Evolutionary conservation across 192 early-diverging fungal species (phyloP).

Genomic region (Podila clonocystis): DNA sequence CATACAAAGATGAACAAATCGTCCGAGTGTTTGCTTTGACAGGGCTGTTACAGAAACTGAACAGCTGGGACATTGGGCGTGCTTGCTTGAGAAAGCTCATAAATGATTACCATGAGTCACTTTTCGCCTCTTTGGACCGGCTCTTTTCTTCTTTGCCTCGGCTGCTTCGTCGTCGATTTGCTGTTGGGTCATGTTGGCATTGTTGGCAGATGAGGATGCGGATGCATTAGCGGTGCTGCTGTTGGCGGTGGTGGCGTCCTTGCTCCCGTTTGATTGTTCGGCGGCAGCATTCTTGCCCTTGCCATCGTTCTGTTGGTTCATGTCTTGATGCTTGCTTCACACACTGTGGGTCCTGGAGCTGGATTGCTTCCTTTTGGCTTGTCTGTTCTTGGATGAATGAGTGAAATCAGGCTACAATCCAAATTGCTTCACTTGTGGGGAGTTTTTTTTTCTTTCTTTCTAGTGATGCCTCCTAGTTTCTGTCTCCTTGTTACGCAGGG

Average conservation of each 20-base stretch:
- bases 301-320: constrained; percentile 3
- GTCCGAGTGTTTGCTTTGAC: too few relatives aligned
- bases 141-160: constrained; percentile 67
- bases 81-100: neutral
- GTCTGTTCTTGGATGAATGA: too few relatives aligned
- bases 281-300: neutral
- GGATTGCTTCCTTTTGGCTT: neutral
- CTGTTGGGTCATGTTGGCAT: constrained; percentile 15
- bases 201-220: neutral
- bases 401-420: too few relatives aligned
- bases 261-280: neutral
- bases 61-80: neutral
- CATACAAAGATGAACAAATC: too few relatives aligned
- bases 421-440: too few relatives aligned
- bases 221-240: neutral
- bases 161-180: constrained; percentile 31
- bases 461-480: neutral
- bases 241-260: neutral
- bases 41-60: too few relatives aligned
- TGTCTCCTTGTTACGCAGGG: too few relatives aligned
- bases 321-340: neutral
- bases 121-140: constrained; percentile 67
- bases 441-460: neutral
- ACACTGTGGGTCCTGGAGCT: neutral
- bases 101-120: constrained; percentile 64